Conservation (phyloP, 75 land plant genomes). For the Cryptomeria japonica region DNA sequence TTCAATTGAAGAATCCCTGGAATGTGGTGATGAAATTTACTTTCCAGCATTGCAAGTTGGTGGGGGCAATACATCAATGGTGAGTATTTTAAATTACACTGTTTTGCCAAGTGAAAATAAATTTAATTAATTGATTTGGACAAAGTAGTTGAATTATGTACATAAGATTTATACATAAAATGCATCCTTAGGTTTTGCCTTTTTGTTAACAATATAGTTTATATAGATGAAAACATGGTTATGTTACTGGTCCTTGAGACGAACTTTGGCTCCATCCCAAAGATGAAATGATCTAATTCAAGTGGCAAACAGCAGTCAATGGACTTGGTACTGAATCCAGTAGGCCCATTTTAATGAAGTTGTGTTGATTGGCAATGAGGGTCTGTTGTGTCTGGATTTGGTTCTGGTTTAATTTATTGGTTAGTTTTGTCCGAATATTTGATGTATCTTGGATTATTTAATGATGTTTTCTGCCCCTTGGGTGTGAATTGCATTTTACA, state of each 20-base stretch:
- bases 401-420: neutral
- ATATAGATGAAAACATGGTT: neutral
- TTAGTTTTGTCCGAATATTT: neutral
- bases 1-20: conserved; percentile 31
- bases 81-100: conserved; percentile 15
- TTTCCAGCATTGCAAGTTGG: conserved; percentile 83
- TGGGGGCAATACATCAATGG: conserved; percentile 48
- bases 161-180: neutral
- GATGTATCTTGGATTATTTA: neutral
- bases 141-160: neutral
- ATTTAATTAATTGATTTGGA: neutral
- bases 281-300: neutral
- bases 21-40: conserved; percentile 74
- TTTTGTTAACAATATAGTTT: neutral
- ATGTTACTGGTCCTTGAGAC: neutral
- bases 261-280: neutral
- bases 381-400: neutral
- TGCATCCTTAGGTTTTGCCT: neutral
- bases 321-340: neutral
- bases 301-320: neutral
- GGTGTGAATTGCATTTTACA: neutral
- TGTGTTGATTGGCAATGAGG: neutral
- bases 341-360: neutral
- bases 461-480: neutral
- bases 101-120: neutral